Evolutionary conservation across 176 grass and related monocot genomes (phyloP), one percentile per base, ranked within the genome.

Genomic region (Musa schizocarpa): DNA sequence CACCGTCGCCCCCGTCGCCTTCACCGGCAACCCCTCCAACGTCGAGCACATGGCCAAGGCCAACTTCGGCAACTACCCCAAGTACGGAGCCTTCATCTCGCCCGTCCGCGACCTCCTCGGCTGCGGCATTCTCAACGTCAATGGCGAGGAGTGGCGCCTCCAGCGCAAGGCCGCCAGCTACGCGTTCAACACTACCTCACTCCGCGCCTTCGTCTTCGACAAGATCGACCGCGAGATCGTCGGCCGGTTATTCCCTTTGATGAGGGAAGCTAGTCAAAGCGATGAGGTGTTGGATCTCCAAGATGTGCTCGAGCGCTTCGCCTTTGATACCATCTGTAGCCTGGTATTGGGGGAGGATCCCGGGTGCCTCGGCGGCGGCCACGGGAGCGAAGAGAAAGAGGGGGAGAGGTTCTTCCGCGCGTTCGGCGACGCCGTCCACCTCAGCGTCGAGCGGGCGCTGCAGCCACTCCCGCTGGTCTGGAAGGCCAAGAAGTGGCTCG

Each of bases 281-380:
- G 62, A 43, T 4, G 69, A 54, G 24, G 72, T 75, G 7, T 66
- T 96, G 69, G 81, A 96, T 65, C 3, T 96, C 20, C 81, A 91
- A 64, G 86, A 96, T 72, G 77, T 83, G 24, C 79, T 96, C 0
- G 86, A 88, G 81, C 83, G 88, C 53, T 91, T 96, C 75, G 84
- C 79, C 2, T 96, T 96, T 74, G 92, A 96, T 58, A 89, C 71
- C 74, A 63, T 91, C 80, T 91, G 88, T 71, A 53, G 81, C 14
- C 65, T 96, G 11, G 86, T 68, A 24, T 91, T 96, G 72, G 79
- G 76, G 50, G 83, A 88, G 13, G 92, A 96, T 53, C 88, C 86
- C 1, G 86, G 69, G 16, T 82, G 83, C 79, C 85, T 91, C 58
- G 43, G 72, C 11, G 86, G 80, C 34, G 34, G 4, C 34, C 34